Evolutionary conservation across 441 rosid genomes (phyloP).

Genomic region (Syzygium malaccense): DNA sequence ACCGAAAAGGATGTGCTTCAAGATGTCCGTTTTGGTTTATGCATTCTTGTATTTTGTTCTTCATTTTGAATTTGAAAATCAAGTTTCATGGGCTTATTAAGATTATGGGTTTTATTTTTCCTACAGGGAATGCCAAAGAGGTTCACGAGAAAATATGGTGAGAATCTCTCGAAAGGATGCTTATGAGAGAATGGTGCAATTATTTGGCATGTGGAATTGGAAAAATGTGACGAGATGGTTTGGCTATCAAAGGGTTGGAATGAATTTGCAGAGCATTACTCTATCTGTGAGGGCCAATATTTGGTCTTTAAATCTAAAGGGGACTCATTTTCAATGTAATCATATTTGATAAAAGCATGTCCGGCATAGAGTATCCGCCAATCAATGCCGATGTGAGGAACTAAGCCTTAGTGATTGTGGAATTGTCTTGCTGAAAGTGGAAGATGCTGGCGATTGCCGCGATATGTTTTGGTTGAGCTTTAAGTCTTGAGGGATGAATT

Average conservation of each 20-base stretch:
- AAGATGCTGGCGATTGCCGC: too few species aligned
- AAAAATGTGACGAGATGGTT: neutral
- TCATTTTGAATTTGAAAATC: neutral
- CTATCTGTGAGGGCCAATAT: too few species aligned
- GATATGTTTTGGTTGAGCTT: too few species aligned
- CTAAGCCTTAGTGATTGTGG: neutral
- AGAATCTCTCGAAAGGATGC: neutral
- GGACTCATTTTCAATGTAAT: neutral
- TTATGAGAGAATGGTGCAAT: neutral
- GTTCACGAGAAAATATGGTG: neutral
- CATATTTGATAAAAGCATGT: neutral
- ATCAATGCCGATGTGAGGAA: neutral
- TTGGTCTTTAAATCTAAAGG: too few species aligned
- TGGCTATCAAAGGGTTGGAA: too few species aligned
- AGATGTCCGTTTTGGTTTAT: neutral
- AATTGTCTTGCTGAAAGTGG: neutral
- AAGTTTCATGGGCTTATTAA: neutral
- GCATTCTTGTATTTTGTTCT: too few species aligned
- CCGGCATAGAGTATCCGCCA: neutral
- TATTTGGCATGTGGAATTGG: too few species aligned
- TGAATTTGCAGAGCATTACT: too few species aligned
- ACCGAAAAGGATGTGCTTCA: neutral
- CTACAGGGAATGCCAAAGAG: neutral
- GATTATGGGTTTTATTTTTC: neutral
- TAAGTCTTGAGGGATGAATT: neutral